Evolutionary conservation across 2,329 filamentous ascomycete genomes (phyloP).

Genomic region (Penicillium sp.): DNA sequence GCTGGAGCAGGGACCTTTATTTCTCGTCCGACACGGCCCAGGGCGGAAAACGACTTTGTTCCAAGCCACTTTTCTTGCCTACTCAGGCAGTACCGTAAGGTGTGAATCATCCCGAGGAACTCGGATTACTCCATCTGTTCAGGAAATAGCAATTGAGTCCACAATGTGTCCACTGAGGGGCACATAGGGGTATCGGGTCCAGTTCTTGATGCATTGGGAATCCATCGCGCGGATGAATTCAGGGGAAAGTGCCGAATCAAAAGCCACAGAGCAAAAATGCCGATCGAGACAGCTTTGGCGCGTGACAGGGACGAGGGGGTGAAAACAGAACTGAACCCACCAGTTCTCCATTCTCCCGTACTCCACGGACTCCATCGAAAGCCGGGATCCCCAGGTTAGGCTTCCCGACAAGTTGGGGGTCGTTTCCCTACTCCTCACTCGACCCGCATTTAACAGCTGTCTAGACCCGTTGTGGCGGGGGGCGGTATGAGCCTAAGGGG

Average conservation of each 20-base stretch:
- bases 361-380: conserved; percentile 1
- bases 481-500: neutral
- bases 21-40: conserved; percentile 3
- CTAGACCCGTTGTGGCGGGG: conserved; percentile 5
- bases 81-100: conserved; percentile 6
- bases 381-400: conserved; percentile 25
- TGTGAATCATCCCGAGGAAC: neutral
- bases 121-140: conserved; percentile 23
- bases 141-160: neutral
- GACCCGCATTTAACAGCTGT: neutral
- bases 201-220: neutral
- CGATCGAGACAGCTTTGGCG: neutral
- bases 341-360: neutral
- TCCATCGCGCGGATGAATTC: neutral
- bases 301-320: neutral
- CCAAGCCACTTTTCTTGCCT: conserved; percentile 4
- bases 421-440: neutral
- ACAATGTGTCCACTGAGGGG: neutral
- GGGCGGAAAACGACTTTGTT: neutral
- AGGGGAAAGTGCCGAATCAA: neutral
- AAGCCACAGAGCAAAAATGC: neutral
- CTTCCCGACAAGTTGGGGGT: conserved; percentile 17
- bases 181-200: neutral
- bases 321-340: neutral
- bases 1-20: no score